These are phyloP conservation scores for Boletus rubropictus DNA, from an alignment of 768 basidiomycete species.

Conservation along the genomic window DNA sequence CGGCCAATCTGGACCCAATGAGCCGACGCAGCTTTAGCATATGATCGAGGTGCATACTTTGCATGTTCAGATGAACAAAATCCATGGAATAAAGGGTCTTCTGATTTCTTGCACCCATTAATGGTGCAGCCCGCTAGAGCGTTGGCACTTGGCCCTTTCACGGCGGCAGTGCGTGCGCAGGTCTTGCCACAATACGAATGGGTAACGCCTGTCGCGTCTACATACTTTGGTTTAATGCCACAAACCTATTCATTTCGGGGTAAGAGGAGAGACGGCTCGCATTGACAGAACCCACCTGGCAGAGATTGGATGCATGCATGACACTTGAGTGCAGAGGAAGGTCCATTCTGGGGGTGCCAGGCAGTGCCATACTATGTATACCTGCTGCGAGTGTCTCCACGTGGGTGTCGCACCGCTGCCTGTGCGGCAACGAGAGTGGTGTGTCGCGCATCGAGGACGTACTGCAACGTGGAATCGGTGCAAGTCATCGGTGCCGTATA, in stretches of 20 bases:
- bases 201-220: conserved; percentile 50
- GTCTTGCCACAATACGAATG: conserved; percentile 59
- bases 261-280: conserved; percentile 9
- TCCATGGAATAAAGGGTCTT: conserved; percentile 43
- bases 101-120: conserved; percentile 46
- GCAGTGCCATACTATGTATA: conserved; percentile 20
- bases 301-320: conserved; percentile 22
- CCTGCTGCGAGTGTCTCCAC: conserved; percentile 14
- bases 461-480: conserved; percentile 16
- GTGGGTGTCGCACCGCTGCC: conserved; percentile 20
- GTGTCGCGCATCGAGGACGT: conserved; percentile 16
- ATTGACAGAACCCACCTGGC: conserved; percentile 20
- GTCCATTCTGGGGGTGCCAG: background rate
- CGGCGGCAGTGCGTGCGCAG: conserved; percentile 42
- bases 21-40: conserved; percentile 5
- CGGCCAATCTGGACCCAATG: conserved; percentile 41
- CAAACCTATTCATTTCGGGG: conserved; percentile 40
- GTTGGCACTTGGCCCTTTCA: conserved; percentile 31
- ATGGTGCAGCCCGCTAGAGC: conserved; percentile 40
- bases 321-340: conserved; percentile 4
- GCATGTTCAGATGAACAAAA: conserved; percentile 60
- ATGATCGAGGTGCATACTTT: conserved; percentile 35
- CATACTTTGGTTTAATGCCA: conserved; percentile 53
- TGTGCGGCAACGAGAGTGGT: conserved; percentile 10
- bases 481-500: conserved; percentile 14